These are phyloP conservation scores for Pichia californica DNA, from an alignment of 805 yeast species.

Conservation along the genomic window DNA sequence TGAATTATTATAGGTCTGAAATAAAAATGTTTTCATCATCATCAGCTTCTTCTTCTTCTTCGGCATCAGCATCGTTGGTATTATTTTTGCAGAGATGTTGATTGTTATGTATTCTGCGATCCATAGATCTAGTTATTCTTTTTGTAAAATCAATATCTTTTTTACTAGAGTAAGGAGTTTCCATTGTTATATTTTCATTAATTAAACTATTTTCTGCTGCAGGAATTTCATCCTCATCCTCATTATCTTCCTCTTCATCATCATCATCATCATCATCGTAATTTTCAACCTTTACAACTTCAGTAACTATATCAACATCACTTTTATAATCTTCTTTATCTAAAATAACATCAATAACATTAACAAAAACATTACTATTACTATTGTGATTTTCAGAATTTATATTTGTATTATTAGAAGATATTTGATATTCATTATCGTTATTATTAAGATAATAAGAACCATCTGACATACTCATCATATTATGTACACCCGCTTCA, in stretches of 20 bases:
- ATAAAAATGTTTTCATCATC: no score
- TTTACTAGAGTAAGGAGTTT: no score
- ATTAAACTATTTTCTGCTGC: no score
- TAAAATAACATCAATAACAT: conserved; percentile 4
- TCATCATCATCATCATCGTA: conserved; percentile 5
- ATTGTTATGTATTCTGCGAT: no score
- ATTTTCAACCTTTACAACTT: conserved; percentile 3
- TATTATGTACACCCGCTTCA: conserved; percentile 27
- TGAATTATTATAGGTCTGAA: no score
- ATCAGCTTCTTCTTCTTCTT: conserved; percentile 1
- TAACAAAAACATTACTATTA: conserved; percentile 6
- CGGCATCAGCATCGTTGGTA: conserved; percentile 5
- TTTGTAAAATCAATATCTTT: no score
- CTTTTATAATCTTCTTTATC: conserved; percentile 7
- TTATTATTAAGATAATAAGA: conserved; percentile 3
- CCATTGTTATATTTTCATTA: no score
- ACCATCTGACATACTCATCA: conserved; percentile 18
- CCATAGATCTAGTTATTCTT: no score
- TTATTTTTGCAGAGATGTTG: no score
- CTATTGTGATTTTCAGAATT: conserved; percentile 5
- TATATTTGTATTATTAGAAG: conserved; percentile 9
- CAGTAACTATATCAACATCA: conserved; percentile 5
- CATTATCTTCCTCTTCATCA: conserved; percentile 1
- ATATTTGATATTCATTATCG: no score
- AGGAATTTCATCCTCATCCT: neutral